Percentiles rank a stretch among this genome's conserved stretches.
Evolutionary conservation across 176 grass and related monocot species (phyloP).

Genomic region (Phoenix roebelenii): DNA sequence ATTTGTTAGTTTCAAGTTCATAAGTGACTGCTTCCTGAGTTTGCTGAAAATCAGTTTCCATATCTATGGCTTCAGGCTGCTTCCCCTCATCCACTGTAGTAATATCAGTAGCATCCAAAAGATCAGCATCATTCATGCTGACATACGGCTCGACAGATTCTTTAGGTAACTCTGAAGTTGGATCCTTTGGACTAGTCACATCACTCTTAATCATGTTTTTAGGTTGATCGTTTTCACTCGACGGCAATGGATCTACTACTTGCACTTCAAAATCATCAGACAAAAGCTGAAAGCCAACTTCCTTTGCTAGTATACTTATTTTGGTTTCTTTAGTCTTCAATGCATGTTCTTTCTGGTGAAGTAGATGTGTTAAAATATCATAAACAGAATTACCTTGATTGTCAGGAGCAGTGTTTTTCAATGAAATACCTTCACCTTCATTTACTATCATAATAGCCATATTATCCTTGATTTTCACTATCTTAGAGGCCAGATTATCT

Average conservation of each 20-base stretch:
- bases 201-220: constrained; percentile 18
- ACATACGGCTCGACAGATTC: constrained; percentile 18
- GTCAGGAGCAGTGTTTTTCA: constrained; percentile 27
- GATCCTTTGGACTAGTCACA: constrained; percentile 29
- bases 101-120: constrained; percentile 21
- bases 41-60: constrained; percentile 10
- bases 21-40: constrained; percentile 12
- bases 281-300: constrained; percentile 58
- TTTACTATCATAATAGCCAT: constrained; percentile 67
- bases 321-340: constrained; percentile 49
- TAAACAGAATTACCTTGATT: constrained; percentile 32
- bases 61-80: constrained; percentile 30
- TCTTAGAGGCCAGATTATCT: constrained; percentile 46
- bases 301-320: constrained; percentile 60
- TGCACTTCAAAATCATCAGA: constrained; percentile 60
- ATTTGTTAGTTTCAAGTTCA: constrained; percentile 23
- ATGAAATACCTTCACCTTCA: constrained; percentile 53
- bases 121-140: constrained; percentile 22
- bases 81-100: constrained; percentile 21
- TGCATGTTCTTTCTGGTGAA: constrained; percentile 50
- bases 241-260: constrained; percentile 24
- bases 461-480: constrained; percentile 59
- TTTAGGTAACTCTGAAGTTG: constrained; percentile 18
- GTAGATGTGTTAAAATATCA: constrained; percentile 58
- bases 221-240: constrained; percentile 14